Evolutionary conservation across 768 basidiomycete species (phyloP).

Genomic region (Trametes sanguinea): DNA sequence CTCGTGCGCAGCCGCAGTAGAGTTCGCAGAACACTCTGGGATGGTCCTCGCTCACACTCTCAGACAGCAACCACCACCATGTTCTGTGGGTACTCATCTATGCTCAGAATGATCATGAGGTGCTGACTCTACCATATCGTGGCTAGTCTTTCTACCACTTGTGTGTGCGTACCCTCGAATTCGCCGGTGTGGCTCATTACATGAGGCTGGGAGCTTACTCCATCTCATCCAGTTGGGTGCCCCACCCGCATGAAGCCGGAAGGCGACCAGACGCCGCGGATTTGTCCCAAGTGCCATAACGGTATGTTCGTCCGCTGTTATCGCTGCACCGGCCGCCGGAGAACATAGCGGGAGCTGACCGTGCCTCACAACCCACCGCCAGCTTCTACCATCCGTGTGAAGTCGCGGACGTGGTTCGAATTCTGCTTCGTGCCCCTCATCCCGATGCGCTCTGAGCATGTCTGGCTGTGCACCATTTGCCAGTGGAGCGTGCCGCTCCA

Average conservation of each 20-base stretch:
- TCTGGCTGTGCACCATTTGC: conserved; percentile 76
- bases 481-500: conserved; percentile 59
- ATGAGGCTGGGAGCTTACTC: conserved; percentile 8
- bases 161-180: conserved; percentile 31
- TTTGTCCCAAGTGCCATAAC: conserved; percentile 76
- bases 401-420: conserved; percentile 73
- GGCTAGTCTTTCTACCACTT: conserved; percentile 40
- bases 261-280: conserved; percentile 49
- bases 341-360: not conserved
- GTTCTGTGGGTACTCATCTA: conserved; percentile 30
- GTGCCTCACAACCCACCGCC: not conserved
- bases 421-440: conserved; percentile 73
- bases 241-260: conserved; percentile 59
- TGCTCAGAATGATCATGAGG: not conserved
- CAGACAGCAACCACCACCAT: conserved; percentile 21
- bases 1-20: conserved; percentile 13
- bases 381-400: conserved; percentile 63
- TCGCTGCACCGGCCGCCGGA: not conserved
- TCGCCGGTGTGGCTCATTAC: too few relatives aligned
- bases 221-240: conserved; percentile 57
- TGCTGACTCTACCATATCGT: not conserved
- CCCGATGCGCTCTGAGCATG: conserved; percentile 58
- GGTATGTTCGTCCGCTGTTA: conserved; percentile 41
- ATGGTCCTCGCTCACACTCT: conserved; percentile 1
- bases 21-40: not conserved